Base-by-base conservation (phyloP, 2,329 filamentous ascomycete species). In the Claviceps capensis region DNA sequence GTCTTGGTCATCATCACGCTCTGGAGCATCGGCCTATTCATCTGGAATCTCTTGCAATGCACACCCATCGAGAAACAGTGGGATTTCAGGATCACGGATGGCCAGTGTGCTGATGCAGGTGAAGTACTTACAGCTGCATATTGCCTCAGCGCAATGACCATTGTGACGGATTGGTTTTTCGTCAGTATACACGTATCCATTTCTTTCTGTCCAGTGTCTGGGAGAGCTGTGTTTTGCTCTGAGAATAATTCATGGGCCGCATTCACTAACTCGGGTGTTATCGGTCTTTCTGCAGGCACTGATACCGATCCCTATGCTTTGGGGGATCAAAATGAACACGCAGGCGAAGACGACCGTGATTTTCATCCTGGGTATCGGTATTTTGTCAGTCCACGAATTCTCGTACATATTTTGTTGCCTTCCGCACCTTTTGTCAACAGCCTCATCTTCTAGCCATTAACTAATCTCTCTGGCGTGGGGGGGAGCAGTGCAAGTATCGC, bases 121-220 rank as follows among this genome's bases (percentile, higher is more conserved):
- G 65, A 71, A 51, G 64, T 78, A 40, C 68, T 77, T 41, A 65
- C 65, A 23, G 74, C 72, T 1, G 74, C 74, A 4, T 77, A 77
- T 57, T 67, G 74, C 26, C 66, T 78, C 48, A 76, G 72, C 55
- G 71, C 71, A 52, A 71, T 78, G 71, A 76, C 67, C 14, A 71
- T 78, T 38, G 50, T 75, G n/a, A 75, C 72, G n/a, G 75, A 78
- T 59, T 78, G 72, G 72, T 63, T 78, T 42, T 78, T 75, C 49
- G 70, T 72, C 56, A 61, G 69, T 59, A 8, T 23, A 19, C 30
- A 34, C 30, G 26, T 8, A n/a, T 41, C 26, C 26, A 34, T 34
- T 3, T 30, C 26, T 30, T 30, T 30, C 26, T 30, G 8, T 26
- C 23, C 23, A 26, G 5, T 26, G 23, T 30, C 26, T 16, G 16